Conservation (phyloP, 176 grass and related monocot species). For the Raddia guianensis region DNA sequence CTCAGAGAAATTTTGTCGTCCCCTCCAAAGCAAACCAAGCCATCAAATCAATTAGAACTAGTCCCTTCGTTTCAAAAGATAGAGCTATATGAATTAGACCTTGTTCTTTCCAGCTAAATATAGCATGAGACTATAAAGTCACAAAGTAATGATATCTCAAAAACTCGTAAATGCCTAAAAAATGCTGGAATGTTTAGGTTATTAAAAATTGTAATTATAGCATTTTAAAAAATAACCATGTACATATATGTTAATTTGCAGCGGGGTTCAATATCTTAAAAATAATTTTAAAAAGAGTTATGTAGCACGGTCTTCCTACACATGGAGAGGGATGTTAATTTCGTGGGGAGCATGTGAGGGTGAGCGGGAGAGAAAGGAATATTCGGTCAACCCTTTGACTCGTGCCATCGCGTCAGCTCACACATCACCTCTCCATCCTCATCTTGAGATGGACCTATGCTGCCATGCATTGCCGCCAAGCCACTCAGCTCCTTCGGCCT, state of each 20-base stretch:
- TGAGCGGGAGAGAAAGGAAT: conserved; percentile 33
- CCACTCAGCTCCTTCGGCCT: background rate
- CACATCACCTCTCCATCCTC: conserved; percentile 14
- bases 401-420: conserved; percentile 42
- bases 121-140: too few relatives aligned
- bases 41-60: too few relatives aligned
- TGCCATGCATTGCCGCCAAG: background rate
- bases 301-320: background rate
- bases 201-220: too few relatives aligned
- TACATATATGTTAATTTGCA: background rate
- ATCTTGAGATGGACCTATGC: background rate
- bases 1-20: background rate
- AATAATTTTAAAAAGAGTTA: background rate
- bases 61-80: too few relatives aligned
- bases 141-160: too few relatives aligned
- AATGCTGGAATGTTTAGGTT: too few relatives aligned
- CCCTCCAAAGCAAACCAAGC: background rate
- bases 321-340: conserved; percentile 2
- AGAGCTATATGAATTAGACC: too few relatives aligned
- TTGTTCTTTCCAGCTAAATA: too few relatives aligned
- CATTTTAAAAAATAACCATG: background rate
- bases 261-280: background rate
- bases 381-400: conserved; percentile 52
- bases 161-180: too few relatives aligned
- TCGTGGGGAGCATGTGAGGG: conserved; percentile 27